Base-by-base conservation (phyloP, 768 basidiomycete species). In the Omphalotus guepiniiformis region DNA sequence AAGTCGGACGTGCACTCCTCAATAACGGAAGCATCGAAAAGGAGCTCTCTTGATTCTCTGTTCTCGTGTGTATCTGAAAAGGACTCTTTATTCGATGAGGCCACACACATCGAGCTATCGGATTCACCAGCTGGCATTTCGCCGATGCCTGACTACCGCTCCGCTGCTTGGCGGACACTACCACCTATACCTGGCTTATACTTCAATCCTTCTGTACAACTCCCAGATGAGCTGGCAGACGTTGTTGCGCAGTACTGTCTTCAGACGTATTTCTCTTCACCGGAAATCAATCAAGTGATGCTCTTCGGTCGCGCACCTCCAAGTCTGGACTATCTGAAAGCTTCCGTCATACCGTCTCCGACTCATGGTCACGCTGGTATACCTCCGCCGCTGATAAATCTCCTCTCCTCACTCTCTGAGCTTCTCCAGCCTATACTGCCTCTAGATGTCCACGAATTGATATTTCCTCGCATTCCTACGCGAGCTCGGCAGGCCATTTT, bases 401-500 rank as follows among this genome's bases (percentile, higher is more conserved):
- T 93, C 6, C 73, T 91, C 23, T 59, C 68, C 4, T 59, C 55
- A 0, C 64, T 92, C 9, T 72, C 78, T 1, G 52, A 47, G 0
- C 55, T 13, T 13, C 4, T 21, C 5, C 25, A 39, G 4, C 0
- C 41, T 16, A 21, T 18, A 23, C 23, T 40, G 11, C 21, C 1
- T 12, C 21, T 21, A 18, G 9, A 43, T n/a, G n/a, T n/a, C n/a
- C n/a, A n/a, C n/a, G n/a, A n/a, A n/a, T n/a, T n/a, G n/a, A n/a
- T n/a, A n/a, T n/a, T n/a, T n/a, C n/a, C n/a, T 27, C n/a, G 29
- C 42, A 27, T 13, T 13, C 29, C 65, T 43, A 51, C 64, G 21
- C 60, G 57, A 36, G 84, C 88, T 0, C 75, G 91, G 22, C 93
- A 97, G 60, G 88, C 82, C 1, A 98, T 97, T 47, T 55, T 97